Evolutionary conservation across 306 rosid genomes (phyloP).

Genomic region (Vigna reflexopilosa): DNA sequence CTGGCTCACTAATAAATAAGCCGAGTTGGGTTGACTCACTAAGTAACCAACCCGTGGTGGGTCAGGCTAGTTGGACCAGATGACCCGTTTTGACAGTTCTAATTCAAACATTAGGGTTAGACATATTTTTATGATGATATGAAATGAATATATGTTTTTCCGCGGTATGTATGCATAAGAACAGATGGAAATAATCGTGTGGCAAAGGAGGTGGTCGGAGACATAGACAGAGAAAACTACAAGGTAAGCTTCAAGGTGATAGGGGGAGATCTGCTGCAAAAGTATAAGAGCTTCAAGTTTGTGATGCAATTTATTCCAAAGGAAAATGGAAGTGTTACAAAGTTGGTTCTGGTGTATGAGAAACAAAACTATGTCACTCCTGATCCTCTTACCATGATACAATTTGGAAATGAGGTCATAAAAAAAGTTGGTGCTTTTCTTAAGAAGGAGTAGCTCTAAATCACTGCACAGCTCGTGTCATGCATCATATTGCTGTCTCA

Average conservation of each 20-base stretch:
- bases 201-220: conserved; percentile 50
- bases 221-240: conserved; percentile 48
- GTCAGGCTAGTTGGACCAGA: too few species aligned
- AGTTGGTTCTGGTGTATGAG: conserved; percentile 55
- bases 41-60: too few species aligned
- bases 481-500: too few species aligned
- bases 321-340: conserved; percentile 45
- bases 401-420: conserved; percentile 13
- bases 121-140: too few species aligned
- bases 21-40: too few species aligned
- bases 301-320: conserved; percentile 38
- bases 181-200: conserved; percentile 51
- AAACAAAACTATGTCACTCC: conserved; percentile 45
- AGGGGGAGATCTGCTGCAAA: conserved; percentile 43
- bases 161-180: not conserved
- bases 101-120: too few species aligned
- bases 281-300: conserved; percentile 44
- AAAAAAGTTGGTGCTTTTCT: conserved; percentile 47
- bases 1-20: too few species aligned
- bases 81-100: too few species aligned
- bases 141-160: too few species aligned
- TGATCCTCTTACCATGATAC: conserved; percentile 51
- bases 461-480: not conserved
- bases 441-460: not conserved
- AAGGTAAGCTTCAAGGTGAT: conserved; percentile 40